Percentiles rank a stretch among this genome's conserved stretches.
These are phyloP conservation scores for Globisporangium radiosum DNA, from an alignment of 352 stramenopile species.

Conservation along the genomic window DNA sequence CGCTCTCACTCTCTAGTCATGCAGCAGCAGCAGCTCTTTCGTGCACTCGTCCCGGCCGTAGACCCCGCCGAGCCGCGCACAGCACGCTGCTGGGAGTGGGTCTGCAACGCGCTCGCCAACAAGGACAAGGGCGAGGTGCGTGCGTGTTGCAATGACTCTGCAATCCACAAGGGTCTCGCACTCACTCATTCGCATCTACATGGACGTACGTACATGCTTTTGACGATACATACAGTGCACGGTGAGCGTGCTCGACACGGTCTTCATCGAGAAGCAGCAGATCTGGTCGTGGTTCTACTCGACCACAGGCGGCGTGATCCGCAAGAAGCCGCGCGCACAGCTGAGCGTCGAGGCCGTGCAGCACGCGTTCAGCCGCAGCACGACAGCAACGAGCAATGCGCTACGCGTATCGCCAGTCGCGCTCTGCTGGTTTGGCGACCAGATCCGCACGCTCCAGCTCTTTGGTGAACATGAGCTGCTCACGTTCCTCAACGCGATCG, in stretches of 20 bases:
- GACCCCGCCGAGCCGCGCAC: conserved; percentile 47
- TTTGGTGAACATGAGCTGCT: conserved; percentile 40
- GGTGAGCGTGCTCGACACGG: conserved; percentile 53
- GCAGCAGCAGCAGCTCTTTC: conserved; percentile 34
- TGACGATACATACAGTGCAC: conserved; percentile 19
- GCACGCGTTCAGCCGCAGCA: conserved; percentile 30
- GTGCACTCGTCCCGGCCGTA: conserved; percentile 41
- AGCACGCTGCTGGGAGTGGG: conserved; percentile 54
- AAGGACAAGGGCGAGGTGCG: conserved; percentile 46
- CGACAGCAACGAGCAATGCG: conserved; percentile 1
- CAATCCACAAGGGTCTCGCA: background rate
- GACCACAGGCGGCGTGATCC: conserved; percentile 38
- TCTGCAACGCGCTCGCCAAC: conserved; percentile 56
- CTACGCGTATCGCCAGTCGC: conserved; percentile 16
- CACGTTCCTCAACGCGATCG: conserved; percentile 35
- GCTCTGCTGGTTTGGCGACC: conserved; percentile 65
- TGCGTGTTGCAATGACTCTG: background rate
- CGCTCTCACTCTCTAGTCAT: too few species aligned
- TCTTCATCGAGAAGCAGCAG: conserved; percentile 70
- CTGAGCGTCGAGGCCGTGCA: conserved; percentile 34
- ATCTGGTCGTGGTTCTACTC: conserved; percentile 79
- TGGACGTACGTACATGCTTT: background rate
- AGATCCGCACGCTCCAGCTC: conserved; percentile 38
- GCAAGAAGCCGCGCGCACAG: conserved; percentile 51
- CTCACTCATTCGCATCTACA: background rate